Evolutionary conservation across 495 filamentous ascomycete genomes (phyloP).

Genomic region (Neurospora intermedia): DNA sequence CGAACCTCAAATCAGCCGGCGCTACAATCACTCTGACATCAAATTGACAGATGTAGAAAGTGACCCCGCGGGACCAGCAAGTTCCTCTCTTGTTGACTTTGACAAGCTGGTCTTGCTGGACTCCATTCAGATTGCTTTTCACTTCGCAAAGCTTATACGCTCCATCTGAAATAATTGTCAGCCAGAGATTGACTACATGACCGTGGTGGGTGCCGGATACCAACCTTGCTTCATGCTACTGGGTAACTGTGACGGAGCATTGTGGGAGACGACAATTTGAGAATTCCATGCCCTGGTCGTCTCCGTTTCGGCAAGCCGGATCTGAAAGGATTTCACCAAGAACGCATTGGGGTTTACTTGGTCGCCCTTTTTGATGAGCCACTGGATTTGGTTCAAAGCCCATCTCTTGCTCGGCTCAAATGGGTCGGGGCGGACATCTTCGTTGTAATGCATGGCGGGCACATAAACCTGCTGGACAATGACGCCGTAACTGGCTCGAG

Average conservation of each 20-base stretch:
- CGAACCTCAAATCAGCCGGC: slow-evolving; percentile 44
- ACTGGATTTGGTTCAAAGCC: slow-evolving; percentile 43
- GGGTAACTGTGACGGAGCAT: slow-evolving; percentile 31
- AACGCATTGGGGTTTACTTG: slow-evolving; percentile 25
- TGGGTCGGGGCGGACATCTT: slow-evolving; percentile 31
- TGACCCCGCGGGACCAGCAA: slow-evolving; percentile 29
- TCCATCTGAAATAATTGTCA: slow-evolving; percentile 21
- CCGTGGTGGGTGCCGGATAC: not conserved
- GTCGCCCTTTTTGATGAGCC: slow-evolving; percentile 44
- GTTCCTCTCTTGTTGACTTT: slow-evolving; percentile 22
- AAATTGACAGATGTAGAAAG: slow-evolving; percentile 39
- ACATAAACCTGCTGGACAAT: slow-evolving; percentile 38
- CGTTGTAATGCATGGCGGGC: slow-evolving; percentile 30
- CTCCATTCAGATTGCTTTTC: slow-evolving; percentile 22
- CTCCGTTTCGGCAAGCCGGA: slow-evolving; percentile 34
- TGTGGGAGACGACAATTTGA: slow-evolving; percentile 38
- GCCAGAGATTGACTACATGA: slow-evolving; percentile 2
- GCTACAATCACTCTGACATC: slow-evolving; percentile 43
- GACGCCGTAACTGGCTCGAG: slow-evolving; percentile 47
- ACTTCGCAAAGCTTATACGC: slow-evolving; percentile 33
- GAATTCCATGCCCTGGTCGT: slow-evolving; percentile 33
- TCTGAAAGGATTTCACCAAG: slow-evolving; percentile 31
- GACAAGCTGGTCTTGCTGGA: slow-evolving; percentile 24
- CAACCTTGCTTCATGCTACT: slow-evolving; percentile 28
- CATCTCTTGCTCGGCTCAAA: slow-evolving; percentile 34